phyloP scores from a whole-genome alignment of 495 filamentous ascomycete species.

The Neurospora tetrasperma region DNA sequence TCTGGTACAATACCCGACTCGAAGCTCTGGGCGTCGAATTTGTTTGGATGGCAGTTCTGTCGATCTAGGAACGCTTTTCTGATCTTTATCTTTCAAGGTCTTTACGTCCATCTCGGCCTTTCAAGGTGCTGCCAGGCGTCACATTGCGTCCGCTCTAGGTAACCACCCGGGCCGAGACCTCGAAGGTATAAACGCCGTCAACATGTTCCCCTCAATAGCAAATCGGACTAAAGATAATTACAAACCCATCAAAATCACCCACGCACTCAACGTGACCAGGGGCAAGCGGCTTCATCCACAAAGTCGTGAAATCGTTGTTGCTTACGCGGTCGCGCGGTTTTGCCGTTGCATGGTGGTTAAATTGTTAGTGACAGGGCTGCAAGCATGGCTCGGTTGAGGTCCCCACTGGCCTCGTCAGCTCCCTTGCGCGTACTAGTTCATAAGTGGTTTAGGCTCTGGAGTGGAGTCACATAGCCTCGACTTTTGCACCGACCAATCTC shows the following conservation, averaged over 20 bases:
- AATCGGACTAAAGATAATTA: not conserved
- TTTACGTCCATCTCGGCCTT: not conserved
- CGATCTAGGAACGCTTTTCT: not conserved
- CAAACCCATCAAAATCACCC: not conserved
- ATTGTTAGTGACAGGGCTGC: not conserved
- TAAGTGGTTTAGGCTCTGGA: not conserved
- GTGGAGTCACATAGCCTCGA: not conserved
- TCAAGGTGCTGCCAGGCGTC: not conserved
- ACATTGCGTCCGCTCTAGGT: not conserved
- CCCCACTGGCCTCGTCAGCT: not conserved
- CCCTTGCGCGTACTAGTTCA: not conserved
- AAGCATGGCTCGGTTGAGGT: not conserved
- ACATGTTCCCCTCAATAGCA: not conserved
- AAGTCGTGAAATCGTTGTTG: not conserved
- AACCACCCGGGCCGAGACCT: not conserved
- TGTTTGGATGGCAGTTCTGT: not conserved
- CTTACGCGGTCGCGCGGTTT: not conserved
- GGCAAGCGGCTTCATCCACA: not conserved
- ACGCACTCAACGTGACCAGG: not conserved
- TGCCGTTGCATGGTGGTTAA: not conserved
- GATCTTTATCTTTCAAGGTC: not conserved
- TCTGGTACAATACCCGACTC: not conserved
- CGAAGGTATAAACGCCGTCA: not conserved
- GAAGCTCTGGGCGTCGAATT: not conserved
- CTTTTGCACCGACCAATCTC: not conserved